Evolutionary conservation across 1,284 basidiomycete genomes (phyloP).

Genomic region (Austroboletus rostrupii): DNA sequence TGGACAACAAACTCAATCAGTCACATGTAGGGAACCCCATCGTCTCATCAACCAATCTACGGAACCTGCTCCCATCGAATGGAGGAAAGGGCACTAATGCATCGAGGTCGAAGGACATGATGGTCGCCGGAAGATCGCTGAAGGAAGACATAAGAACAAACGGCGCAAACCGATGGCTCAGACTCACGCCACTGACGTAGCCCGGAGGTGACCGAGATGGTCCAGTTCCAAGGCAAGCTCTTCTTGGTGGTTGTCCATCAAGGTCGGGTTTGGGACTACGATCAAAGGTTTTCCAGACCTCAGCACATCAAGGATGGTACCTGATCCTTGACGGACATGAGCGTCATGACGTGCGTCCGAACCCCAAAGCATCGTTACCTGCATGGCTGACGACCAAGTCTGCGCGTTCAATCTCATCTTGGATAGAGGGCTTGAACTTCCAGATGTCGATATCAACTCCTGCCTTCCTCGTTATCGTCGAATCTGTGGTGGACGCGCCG

Average conservation of each 20-base stretch:
- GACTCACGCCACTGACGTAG: constrained; percentile 59
- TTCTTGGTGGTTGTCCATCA: constrained; percentile 92
- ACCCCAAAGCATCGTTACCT: constrained; percentile 47
- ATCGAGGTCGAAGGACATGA: constrained; percentile 45
- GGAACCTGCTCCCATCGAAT: constrained; percentile 63
- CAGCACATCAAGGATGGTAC: constrained; percentile 89
- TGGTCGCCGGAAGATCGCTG: constrained; percentile 53
- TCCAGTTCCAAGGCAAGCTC: constrained; percentile 79
- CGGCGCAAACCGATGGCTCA: not conserved
- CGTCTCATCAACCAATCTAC: constrained; percentile 63
- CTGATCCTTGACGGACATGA: constrained; percentile 64
- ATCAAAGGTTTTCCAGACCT: constrained; percentile 74
- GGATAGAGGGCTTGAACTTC: constrained; percentile 70
- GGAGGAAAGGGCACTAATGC: constrained; percentile 57
- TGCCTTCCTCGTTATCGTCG: constrained; percentile 27
- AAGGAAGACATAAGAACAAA: constrained; percentile 11
- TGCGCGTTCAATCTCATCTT: constrained; percentile 59
- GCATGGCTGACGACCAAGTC: constrained; percentile 90
- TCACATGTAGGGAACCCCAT: constrained; percentile 54
- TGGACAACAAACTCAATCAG: not conserved
- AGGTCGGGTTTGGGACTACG: constrained; percentile 83
- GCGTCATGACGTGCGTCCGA: not conserved
- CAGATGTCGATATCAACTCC: constrained; percentile 61
- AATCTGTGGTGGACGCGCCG: constrained; percentile 15
- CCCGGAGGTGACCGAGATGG: constrained; percentile 58